A percentile compares a stretch with the other conserved stretches of the same genome.
Evolutionary conservation across 257 asterid species (phyloP).

Genomic region (Agastache rugosa): DNA sequence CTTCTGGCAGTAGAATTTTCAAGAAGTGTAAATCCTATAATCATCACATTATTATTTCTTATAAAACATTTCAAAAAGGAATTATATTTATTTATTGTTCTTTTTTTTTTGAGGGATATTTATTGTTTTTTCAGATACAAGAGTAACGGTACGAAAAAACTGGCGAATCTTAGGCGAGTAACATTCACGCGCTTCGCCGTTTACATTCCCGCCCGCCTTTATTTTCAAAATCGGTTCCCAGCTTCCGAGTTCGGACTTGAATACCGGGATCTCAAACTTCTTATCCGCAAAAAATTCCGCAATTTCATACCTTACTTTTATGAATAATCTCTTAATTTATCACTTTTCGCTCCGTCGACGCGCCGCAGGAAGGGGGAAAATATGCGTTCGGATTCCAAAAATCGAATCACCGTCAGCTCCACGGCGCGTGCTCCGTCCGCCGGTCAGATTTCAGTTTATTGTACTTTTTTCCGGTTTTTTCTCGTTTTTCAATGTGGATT

Average conservation of each 20-base stretch:
- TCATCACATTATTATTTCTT: too few species aligned
- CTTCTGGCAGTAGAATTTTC: too few species aligned
- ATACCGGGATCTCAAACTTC: constrained; percentile 15
- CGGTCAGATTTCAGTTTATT: constrained; percentile 34
- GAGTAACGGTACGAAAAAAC: constrained; percentile 10
- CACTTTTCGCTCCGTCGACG: constrained; percentile 27
- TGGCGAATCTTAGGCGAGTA: constrained; percentile 30
- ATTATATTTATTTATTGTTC: not conserved
- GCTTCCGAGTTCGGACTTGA: constrained; percentile 25
- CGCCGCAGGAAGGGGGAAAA: constrained; percentile 20
- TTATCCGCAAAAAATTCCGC: not conserved
- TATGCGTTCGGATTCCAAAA: constrained; percentile 43
- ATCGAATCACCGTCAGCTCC: constrained; percentile 44
- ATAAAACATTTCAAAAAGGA: too few species aligned
- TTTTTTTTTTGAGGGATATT: too few species aligned
- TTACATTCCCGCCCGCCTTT: constrained; percentile 47
- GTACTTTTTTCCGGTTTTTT: not conserved
- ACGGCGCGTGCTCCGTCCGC: constrained; percentile 35
- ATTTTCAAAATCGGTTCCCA: constrained; percentile 29
- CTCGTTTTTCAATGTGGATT: not conserved
- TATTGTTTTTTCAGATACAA: not conserved
- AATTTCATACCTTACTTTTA: constrained; percentile 21
- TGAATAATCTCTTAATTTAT: constrained; percentile 34
- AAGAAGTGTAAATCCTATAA: too few species aligned
- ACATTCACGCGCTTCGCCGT: constrained; percentile 41